These are phyloP conservation scores for Starmerella apicola DNA, from an alignment of 805 yeast genomes.

Conservation along the genomic window DNA sequence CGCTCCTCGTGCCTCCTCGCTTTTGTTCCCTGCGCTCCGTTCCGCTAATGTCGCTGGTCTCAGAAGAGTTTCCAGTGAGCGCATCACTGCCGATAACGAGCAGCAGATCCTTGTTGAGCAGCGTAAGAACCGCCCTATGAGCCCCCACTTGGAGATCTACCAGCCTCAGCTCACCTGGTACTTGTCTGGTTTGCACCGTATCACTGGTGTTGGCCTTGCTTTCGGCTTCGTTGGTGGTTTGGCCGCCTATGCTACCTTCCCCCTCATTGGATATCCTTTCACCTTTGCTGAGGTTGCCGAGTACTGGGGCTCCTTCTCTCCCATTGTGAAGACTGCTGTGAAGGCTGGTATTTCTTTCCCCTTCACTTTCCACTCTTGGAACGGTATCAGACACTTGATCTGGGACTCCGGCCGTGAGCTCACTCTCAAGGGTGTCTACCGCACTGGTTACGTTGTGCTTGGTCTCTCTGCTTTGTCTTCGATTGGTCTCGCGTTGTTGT, in stretches of 20 bases:
- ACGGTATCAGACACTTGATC: conserved; percentile 83
- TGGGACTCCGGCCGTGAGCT: conserved; percentile 87
- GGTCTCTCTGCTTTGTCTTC: conserved; percentile 51
- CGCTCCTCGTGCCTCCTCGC: conserved; percentile 6
- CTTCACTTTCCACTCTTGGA: conserved; percentile 72
- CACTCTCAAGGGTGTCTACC: conserved; percentile 75
- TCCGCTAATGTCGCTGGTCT: neutral
- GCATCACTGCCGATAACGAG: conserved; percentile 50
- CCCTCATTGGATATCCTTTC: conserved; percentile 44
- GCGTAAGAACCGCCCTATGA: conserved; percentile 75
- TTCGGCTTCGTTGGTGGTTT: conserved; percentile 68
- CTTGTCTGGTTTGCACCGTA: conserved; percentile 72
- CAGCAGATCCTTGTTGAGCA: conserved; percentile 62
- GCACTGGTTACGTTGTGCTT: conserved; percentile 77
- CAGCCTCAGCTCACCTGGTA: conserved; percentile 81
- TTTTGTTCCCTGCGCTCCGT: conserved; percentile 4
- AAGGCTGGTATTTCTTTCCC: conserved; percentile 70
- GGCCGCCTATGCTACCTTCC: conserved; percentile 57
- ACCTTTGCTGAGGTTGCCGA: conserved; percentile 44
- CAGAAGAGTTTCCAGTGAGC: conserved; percentile 29
- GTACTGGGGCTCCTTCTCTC: conserved; percentile 51
- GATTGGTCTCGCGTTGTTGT: conserved; percentile 31
- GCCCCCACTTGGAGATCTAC: conserved; percentile 85
- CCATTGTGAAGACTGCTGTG: conserved; percentile 43
- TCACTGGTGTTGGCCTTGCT: conserved; percentile 76